A percentile compares a stretch with the other conserved stretches of the same genome.
These are phyloP conservation scores for Pyrus bretschneideri DNA, from an alignment of 306 rosid genomes.

Conservation along the genomic window DNA sequence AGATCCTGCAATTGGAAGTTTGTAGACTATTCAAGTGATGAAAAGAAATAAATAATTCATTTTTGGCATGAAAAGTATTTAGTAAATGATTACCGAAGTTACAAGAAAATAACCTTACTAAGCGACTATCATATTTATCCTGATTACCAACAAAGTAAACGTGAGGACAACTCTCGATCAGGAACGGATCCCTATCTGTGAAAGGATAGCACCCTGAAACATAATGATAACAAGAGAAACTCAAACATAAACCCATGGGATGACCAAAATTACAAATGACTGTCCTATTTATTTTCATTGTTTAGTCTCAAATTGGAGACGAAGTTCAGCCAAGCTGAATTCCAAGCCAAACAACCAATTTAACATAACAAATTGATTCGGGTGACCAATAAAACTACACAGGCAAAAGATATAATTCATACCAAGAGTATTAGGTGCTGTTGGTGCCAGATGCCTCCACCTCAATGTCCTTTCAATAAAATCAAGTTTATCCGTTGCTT, in stretches of 20 bases:
- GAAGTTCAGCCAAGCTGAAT: slow-evolving; percentile 1
- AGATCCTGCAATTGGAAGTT: slow-evolving; percentile 48
- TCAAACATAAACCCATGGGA: neutral
- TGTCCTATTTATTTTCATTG: neutral
- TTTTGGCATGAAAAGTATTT: neutral
- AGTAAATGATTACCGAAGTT: neutral
- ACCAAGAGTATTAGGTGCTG: slow-evolving; percentile 99
- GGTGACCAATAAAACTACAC: neutral
- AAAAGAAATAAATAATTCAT: neutral
- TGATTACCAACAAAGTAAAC: slow-evolving; percentile 91
- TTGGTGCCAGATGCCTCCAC: slow-evolving; percentile 98
- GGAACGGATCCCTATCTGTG: slow-evolving; percentile 80
- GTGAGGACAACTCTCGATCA: slow-evolving; percentile 85
- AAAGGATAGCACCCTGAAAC: slow-evolving; percentile 90
- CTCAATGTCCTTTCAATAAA: slow-evolving; percentile 87
- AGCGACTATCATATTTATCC: slow-evolving; percentile 60
- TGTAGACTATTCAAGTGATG: neutral
- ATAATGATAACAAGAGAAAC: neutral
- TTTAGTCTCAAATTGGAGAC: slow-evolving; percentile 5
- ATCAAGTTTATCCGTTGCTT: slow-evolving; percentile 71
- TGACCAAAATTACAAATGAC: neutral
- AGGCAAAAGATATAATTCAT: slow-evolving; percentile 11
- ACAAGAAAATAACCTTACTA: slow-evolving; percentile 52
- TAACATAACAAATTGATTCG: neutral
- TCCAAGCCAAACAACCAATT: slow-evolving; percentile 7